phyloP scores from a whole-genome alignment of 2,329 filamentous ascomycete species.

The Stachybotrys echinatus region DNA sequence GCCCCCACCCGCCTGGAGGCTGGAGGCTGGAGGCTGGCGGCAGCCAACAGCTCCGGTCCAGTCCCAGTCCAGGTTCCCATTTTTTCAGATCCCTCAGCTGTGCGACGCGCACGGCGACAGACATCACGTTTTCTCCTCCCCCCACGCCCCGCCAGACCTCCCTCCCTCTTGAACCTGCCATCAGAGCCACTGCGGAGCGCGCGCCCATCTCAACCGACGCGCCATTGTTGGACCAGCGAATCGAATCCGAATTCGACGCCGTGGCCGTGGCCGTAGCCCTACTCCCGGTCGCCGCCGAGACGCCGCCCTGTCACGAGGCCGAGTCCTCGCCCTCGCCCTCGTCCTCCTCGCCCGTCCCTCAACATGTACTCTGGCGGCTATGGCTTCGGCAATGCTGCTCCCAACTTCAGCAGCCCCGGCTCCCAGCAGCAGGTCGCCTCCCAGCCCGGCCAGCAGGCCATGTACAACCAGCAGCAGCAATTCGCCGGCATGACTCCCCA shows the following conservation, averaged over 20 bases:
- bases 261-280: too few species aligned
- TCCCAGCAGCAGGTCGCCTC: constrained; percentile 32
- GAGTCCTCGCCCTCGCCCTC: too few species aligned
- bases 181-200: not conserved
- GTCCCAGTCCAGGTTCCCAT: not conserved
- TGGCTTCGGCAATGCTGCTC: constrained; percentile 47
- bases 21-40: too few species aligned
- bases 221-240: too few species aligned
- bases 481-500: constrained; percentile 49
- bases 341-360: constrained; percentile 2
- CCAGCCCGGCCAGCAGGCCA: constrained; percentile 45
- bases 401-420: constrained; percentile 42
- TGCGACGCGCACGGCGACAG: not conserved
- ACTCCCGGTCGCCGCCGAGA: not conserved
- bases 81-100: not conserved
- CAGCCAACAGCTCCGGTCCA: not conserved
- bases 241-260: too few species aligned
- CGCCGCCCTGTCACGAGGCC: not conserved
- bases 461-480: constrained; percentile 50
- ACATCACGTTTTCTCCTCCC: not conserved
- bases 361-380: constrained; percentile 53
- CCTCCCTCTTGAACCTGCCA: not conserved
- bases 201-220: too few species aligned
- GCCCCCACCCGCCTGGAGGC: not conserved
- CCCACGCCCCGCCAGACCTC: not conserved